Base-by-base conservation (phyloP, 176 grass and related monocot species). In the Eragrostis curvula region DNA sequence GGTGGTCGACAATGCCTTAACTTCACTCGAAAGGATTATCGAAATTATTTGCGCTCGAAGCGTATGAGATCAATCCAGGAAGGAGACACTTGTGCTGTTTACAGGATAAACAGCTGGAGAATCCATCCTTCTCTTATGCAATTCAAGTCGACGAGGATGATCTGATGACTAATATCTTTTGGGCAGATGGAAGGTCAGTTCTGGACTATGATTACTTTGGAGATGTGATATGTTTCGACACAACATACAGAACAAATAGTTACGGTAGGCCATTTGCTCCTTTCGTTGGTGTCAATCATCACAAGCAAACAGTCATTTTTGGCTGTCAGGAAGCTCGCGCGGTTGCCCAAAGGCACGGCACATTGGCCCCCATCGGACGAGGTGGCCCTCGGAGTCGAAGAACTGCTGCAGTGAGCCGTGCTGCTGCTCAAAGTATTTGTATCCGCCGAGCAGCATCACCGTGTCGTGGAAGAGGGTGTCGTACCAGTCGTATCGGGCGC, bases 111-210 rank as follows among this genome's bases (percentile, higher is more conserved):
- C 53, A 68, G n/a, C 43, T 68, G 66, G 66, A 68, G 7, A 68
- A 68, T 43, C 39, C 66, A 3, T 44, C 66, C 17, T 68, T 44
- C 61, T 90, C 64, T 90, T 90, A 81, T 66, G 83, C 89, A 32
- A 69, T 91, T 27, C 85, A 91, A 72, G 75, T 91, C 30, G 85
- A 88, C 41, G 89, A 88, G 49, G 56, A 85, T 40, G 85, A 91
- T 27, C 51, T 59, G 56, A 36, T 91, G 76, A 85, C 81, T 5
- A 91, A 91, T 59, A 81, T 77, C 43, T 87, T 78, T 52, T 88
- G 89, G 81, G 76, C 57, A 45, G 71, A 91, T 88, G 27, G 56
- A 45, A 83, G 81, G 66, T 91, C 47, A 21, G 42, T 85, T 14
- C 16, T 68, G 53, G 57, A 75, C 73, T 88, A 68, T 59, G 69